Base-by-base conservation (phyloP, 805 yeast genomes). In the Candida andamanensis region DNA sequence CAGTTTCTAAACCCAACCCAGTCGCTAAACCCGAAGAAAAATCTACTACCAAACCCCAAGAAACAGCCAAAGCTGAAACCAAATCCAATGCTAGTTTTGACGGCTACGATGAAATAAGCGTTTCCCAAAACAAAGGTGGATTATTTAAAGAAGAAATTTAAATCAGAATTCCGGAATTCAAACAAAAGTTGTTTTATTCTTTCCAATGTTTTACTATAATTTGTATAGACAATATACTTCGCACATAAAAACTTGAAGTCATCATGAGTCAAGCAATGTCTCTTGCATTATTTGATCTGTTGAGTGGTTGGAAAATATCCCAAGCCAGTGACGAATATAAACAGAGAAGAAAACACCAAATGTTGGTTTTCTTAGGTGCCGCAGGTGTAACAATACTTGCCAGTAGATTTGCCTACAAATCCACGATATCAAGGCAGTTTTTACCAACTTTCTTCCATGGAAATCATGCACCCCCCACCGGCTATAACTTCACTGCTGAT, bases 401-500 rank as follows among this genome's bases (percentile, higher is more conserved):
- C 9, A 76, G 92, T 8, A 66, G 90, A 44, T 54, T 82, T 28
- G 89, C 94, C 12, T 78, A 78, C 54, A 71, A 83, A 48, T 82
- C 92, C 13, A 79, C 90, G 4, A 63, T 76, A 23, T 61, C 80
- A 15, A 69, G 95, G 45, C 78, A 81, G 56, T 86, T 75, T 56
- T 62, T 76, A 5, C 96, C 96, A 6, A 71, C 70, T 26, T 67
- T 78, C 46, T 89, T 84, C 57, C 87, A 85, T 46, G 85, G 89
- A 9, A 87, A 87, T 56, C 90, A 86, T 47, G 72, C 76, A 36
- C 94, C 94, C 2, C 95, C 95, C 4, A 67, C 77, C n/a, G 49
- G 66, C 24, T 82, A 80, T 49, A 80, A 83, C 18, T 78, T 84
- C 51, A 77, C 84, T 40, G 74, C 76, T 33, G 95, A 87, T 53